Percentiles rank a stretch among this genome's conserved stretches.
These are phyloP conservation scores for Dryadomyces quercivorus DNA, from an alignment of 2,329 filamentous ascomycete species.

Conservation along the genomic window DNA sequence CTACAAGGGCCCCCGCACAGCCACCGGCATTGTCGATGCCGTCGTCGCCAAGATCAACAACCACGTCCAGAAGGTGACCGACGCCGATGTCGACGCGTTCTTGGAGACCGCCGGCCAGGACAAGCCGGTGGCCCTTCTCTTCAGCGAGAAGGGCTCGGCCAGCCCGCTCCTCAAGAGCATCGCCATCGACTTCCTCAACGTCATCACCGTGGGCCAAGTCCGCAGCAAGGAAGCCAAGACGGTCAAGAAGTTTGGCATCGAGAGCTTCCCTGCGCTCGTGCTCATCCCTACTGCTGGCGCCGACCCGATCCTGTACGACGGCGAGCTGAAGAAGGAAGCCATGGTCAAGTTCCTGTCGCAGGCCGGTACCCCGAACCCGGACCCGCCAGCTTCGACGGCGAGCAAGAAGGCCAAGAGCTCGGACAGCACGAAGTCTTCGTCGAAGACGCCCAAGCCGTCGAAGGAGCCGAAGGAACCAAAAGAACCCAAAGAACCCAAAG, in stretches of 20 bases:
- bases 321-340: slow-evolving; percentile 72
- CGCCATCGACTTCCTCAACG: slow-evolving; percentile 81
- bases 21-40: slow-evolving; percentile 78
- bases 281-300: slow-evolving; percentile 61
- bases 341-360: slow-evolving; percentile 77
- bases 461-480: slow-evolving; percentile 25
- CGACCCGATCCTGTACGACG: slow-evolving; percentile 61
- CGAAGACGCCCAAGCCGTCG: neutral
- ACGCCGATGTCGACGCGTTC: slow-evolving; percentile 69
- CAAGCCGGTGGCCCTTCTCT: slow-evolving; percentile 80
- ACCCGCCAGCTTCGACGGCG: slow-evolving; percentile 43
- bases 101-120: slow-evolving; percentile 54
- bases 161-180: slow-evolving; percentile 72
- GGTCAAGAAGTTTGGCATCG: slow-evolving; percentile 62
- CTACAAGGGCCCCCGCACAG: slow-evolving; percentile 72
- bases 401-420: slow-evolving; percentile 24
- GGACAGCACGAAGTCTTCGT: slow-evolving; percentile 23
- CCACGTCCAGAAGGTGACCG: slow-evolving; percentile 69
- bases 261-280: slow-evolving; percentile 68
- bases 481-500: slow-evolving; percentile 28
- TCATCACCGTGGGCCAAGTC: slow-evolving; percentile 69
- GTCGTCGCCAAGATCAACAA: slow-evolving; percentile 85
- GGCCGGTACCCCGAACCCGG: slow-evolving; percentile 65
- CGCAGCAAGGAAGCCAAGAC: slow-evolving; percentile 65
- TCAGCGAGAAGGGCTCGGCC: slow-evolving; percentile 85